A percentile compares a stretch with the other conserved stretches of the same genome.
These are phyloP conservation scores for Phoenix dactylifera DNA, from an alignment of 176 grass and related monocot species.

Conservation along the genomic window DNA sequence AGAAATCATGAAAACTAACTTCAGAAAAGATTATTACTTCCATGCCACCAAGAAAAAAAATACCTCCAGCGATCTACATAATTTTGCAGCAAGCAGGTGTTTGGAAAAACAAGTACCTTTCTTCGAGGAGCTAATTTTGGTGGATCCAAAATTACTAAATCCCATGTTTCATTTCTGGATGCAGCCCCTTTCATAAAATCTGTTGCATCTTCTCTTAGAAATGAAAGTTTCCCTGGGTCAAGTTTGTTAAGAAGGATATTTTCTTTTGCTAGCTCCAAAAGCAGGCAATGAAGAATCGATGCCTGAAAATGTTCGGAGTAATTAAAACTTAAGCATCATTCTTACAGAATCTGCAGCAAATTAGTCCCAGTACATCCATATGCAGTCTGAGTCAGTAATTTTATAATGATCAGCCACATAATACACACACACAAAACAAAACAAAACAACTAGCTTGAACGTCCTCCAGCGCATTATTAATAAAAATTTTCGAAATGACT, in stretches of 20 bases:
- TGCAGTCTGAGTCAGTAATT: too few species aligned
- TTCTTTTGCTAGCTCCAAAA: conserved; percentile 76
- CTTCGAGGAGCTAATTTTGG: conserved; percentile 87
- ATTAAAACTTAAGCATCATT: conserved; percentile 9
- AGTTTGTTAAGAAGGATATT: conserved; percentile 75
- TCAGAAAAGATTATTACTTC: too few species aligned
- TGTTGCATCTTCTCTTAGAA: conserved; percentile 76
- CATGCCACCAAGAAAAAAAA: too few species aligned
- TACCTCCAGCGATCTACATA: background rate
- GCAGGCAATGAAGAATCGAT: conserved; percentile 83
- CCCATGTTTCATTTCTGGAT: conserved; percentile 66
- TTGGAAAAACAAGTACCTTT: conserved; percentile 37
- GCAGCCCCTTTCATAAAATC: conserved; percentile 77
- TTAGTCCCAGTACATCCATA: background rate
- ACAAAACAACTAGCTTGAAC: too few species aligned
- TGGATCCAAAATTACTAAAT: conserved; percentile 86
- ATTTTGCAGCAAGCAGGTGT: background rate
- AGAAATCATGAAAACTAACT: too few species aligned
- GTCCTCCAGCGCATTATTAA: too few species aligned
- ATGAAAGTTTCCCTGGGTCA: conserved; percentile 42
- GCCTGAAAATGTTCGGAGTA: conserved; percentile 39
- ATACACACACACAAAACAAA: too few species aligned
- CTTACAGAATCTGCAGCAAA: background rate
- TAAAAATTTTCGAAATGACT: background rate
- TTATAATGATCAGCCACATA: too few species aligned